Conservation (phyloP, 129 eudicot species). For the Arctium minus region DNA sequence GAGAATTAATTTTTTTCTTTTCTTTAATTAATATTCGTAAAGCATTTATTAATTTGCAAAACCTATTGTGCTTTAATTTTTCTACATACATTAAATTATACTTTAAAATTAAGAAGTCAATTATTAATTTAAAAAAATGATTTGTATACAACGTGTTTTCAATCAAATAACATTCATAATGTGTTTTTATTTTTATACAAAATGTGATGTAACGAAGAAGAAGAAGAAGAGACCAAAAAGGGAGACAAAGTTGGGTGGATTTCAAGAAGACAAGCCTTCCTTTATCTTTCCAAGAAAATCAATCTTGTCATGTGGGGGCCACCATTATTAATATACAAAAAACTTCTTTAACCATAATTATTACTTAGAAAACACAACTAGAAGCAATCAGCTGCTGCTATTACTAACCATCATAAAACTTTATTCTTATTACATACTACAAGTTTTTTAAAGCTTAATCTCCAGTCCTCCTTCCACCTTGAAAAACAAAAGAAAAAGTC, state of each 20-base stretch:
- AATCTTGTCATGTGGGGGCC: neutral
- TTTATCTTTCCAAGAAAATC: neutral
- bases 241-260: conserved; percentile 7
- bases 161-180: too few species aligned
- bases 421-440: neutral
- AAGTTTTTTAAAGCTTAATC: neutral
- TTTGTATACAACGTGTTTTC: too few species aligned
- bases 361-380: neutral
- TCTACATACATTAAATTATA: too few species aligned
- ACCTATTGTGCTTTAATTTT: too few species aligned
- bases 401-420: neutral
- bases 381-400: neutral
- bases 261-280: neutral
- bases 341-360: neutral
- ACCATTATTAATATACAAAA: too few species aligned
- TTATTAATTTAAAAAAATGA: too few species aligned
- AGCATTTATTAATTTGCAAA: too few species aligned
- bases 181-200: neutral
- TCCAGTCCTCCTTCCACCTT: neutral
- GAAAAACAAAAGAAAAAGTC: neutral
- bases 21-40: too few species aligned
- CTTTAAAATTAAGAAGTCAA: too few species aligned
- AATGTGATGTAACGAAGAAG: neutral
- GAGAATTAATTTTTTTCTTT: too few species aligned
- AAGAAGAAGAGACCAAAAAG: neutral